phyloP scores from a whole-genome alignment of 2,329 filamentous ascomycete genomes.

The Trichoderma sp. region DNA sequence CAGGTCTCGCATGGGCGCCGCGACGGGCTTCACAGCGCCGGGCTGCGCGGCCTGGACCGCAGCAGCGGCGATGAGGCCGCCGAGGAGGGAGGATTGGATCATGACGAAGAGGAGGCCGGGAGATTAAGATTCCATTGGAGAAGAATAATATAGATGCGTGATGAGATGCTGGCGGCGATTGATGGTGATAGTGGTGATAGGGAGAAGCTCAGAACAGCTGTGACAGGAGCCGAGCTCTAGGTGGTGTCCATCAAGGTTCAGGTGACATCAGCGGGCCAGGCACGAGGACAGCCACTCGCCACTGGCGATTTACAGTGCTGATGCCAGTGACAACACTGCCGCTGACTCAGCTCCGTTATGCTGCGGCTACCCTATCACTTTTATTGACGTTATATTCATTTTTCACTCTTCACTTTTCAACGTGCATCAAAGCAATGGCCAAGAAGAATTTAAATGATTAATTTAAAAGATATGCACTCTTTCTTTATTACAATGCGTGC shows the following conservation, averaged over 20 bases:
- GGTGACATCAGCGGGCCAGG: constrained; percentile 24
- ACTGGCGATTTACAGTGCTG: background rate
- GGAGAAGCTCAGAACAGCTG: background rate
- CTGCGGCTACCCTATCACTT: background rate
- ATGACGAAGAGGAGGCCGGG: constrained; percentile 33
- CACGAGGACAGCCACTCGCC: background rate
- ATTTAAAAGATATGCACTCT: background rate
- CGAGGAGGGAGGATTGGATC: constrained; percentile 34
- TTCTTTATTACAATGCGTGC: background rate
- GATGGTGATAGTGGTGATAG: background rate
- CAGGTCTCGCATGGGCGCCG: constrained; percentile 80
- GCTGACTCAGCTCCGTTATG: background rate
- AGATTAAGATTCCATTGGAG: constrained; percentile 18
- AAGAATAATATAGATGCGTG: background rate
- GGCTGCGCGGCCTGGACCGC: constrained; percentile 67
- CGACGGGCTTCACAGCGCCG: constrained; percentile 74
- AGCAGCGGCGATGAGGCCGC: constrained; percentile 42
- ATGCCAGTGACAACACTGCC: background rate
- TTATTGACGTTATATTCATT: background rate
- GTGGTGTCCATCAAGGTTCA: constrained; percentile 19
- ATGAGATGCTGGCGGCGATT: background rate
- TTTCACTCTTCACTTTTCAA: background rate
- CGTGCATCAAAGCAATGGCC: background rate
- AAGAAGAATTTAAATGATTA: background rate
- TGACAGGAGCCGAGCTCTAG: background rate